A percentile compares a stretch with the other conserved stretches of the same genome.
These are phyloP conservation scores for Microbotryomycetes sp. DNA, from an alignment of 1,284 basidiomycete species.

Conservation along the genomic window DNA sequence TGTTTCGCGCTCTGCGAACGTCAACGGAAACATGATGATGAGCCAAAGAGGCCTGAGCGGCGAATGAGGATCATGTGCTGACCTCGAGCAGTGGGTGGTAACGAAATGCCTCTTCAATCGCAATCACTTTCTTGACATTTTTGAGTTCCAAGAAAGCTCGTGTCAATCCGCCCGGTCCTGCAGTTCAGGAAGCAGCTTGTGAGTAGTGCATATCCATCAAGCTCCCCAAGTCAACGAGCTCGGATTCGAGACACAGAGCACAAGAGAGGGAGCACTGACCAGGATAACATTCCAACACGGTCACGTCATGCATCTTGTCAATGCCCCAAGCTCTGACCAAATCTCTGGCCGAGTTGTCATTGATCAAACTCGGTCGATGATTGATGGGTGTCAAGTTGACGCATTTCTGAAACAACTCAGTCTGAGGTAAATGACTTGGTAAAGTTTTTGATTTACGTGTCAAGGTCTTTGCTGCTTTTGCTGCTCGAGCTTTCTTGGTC, in stretches of 20 bases:
- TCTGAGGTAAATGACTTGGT: not conserved
- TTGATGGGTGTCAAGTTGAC: constrained; percentile 7
- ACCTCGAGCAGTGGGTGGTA: constrained; percentile 18
- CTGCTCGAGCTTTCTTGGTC: not conserved
- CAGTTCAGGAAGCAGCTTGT: not conserved
- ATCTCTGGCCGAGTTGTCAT: constrained; percentile 23
- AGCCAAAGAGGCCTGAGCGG: not conserved
- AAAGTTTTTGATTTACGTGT: not conserved
- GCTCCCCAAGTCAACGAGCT: not conserved
- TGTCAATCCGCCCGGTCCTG: constrained; percentile 25
- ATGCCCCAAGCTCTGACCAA: constrained; percentile 28
- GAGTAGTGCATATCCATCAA: not conserved
- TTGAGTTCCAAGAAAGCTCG: constrained; percentile 24
- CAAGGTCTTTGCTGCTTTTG: not conserved
- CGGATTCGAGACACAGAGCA: no score
- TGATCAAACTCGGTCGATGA: constrained; percentile 21
- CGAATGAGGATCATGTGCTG: not conserved
- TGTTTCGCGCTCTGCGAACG: constrained; percentile 12
- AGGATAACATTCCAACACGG: constrained; percentile 23
- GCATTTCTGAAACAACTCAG: constrained; percentile 8
- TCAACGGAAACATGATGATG: not conserved
- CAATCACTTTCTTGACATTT: constrained; percentile 29
- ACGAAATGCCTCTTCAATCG: constrained; percentile 26
- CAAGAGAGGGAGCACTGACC: constrained; percentile 5
- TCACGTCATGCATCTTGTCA: constrained; percentile 26